Evolutionary conservation across 805 yeast genomes (phyloP).

Genomic region (Schwanniomyces sp.): DNA sequence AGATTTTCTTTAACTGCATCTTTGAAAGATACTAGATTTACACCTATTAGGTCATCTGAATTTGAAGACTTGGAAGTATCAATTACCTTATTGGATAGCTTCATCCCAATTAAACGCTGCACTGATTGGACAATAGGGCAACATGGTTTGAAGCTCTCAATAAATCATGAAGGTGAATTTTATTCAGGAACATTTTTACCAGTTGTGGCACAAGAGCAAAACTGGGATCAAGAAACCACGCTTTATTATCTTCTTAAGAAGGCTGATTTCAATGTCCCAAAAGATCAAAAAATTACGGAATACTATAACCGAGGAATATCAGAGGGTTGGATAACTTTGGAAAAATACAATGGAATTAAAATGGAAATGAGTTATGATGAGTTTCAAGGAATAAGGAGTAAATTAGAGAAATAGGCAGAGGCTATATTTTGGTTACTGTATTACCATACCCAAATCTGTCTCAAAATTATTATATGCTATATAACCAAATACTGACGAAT

Average conservation of each 20-base stretch:
- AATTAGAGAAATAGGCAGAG: neutral
- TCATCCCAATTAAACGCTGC: constrained; percentile 50
- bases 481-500: too few species aligned
- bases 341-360: constrained; percentile 38
- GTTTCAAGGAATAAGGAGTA: constrained; percentile 14
- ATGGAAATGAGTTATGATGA: constrained; percentile 23
- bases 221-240: constrained; percentile 76
- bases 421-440: too few species aligned
- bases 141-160: constrained; percentile 73
- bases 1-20: constrained; percentile 65
- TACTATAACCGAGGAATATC: constrained; percentile 29
- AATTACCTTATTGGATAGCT: constrained; percentile 67
- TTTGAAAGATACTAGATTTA: constrained; percentile 74
- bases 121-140: constrained; percentile 78
- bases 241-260: constrained; percentile 68
- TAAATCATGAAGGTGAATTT: constrained; percentile 37
- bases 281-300: constrained; percentile 10
- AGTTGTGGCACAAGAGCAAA: constrained; percentile 84
- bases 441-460: too few species aligned
- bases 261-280: constrained; percentile 49
- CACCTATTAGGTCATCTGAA: constrained; percentile 60
- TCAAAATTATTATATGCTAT: too few species aligned
- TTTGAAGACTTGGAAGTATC: constrained; percentile 49
- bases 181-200: constrained; percentile 86
- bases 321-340: constrained; percentile 34